Base-by-base conservation (phyloP, 352 stramenopile genomes). In the Globisporangium perplexum region DNA sequence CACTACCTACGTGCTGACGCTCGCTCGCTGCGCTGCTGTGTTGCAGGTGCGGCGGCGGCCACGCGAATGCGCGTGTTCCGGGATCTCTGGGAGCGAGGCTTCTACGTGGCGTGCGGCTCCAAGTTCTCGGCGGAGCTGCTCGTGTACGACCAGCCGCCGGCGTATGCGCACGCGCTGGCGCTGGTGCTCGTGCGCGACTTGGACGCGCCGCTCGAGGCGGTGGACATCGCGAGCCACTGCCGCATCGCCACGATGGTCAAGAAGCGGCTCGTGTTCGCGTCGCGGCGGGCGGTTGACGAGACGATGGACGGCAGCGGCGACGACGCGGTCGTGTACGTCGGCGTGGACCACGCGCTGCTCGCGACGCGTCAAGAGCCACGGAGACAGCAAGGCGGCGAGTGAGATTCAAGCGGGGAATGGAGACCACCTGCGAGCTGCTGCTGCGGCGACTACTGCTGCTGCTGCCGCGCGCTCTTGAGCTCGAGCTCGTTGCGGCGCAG, bases 71-170 rank as follows among this genome's bases (percentile, higher is more conserved):
- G 56, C 24, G 71, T 91, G n/a, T 91, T 87, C 50, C 51, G 24
- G 0, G 76, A 93, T 44, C 57, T 91, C 4, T 93, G 83, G 83
- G 59, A 70, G 26, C 63, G 72, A 47, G 75, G 75, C 11, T 86
- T 86, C 44, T 65, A 77, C 44, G 76, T 93, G 35, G 79, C 80
- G 8, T 80, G 78, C 23, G 83, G 77, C 17, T 88, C 80, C 38
- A 93, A 93, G 62, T 93, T 93, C 52, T 79, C 77, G n/a, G 77
- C 77, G 4, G 80, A 93, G 44, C 90, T 86, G 48, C 68, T 93
- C 48, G 65, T 89, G 22, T 93, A 93, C 55, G 43, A 44, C 77
- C 74, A 56, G 4, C 60, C 77, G 48, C 80, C 77, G 8, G 66
- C 58, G 33, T 55, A 30, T 18, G 47, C 66, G 1, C 80, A 90